Evolutionary conservation across 805 yeast genomes (phyloP).

Genomic region (Candida suzukii): DNA sequence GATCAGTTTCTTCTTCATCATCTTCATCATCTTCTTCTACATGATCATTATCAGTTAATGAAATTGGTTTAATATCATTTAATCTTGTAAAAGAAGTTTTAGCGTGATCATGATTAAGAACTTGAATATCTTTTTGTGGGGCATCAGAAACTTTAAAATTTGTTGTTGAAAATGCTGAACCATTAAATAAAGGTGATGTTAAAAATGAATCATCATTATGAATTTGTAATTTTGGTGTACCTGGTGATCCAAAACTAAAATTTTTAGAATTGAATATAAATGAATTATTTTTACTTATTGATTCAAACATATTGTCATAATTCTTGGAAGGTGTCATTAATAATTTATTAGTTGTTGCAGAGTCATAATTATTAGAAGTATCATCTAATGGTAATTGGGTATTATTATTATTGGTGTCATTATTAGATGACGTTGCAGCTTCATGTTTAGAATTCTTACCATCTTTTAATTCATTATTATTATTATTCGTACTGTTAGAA

Average conservation of each 20-base stretch:
- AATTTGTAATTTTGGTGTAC: constrained; percentile 1
- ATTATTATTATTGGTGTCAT: neutral
- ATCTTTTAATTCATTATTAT: neutral
- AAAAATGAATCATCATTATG: neutral
- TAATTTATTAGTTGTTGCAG: neutral
- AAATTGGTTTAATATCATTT: neutral
- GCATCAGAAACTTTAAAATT: neutral
- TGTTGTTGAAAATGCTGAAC: too few relatives aligned
- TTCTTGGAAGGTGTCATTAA: constrained; percentile 14
- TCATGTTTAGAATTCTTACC: neutral
- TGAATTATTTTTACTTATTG: neutral
- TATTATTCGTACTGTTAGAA: neutral
- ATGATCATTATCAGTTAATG: neutral
- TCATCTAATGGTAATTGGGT: neutral
- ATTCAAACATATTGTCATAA: constrained; percentile 10
- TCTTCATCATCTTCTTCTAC: too few relatives aligned
- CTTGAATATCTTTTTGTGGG: neutral
- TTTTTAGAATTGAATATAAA: neutral
- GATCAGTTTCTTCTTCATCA: too few relatives aligned
- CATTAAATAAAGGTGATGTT: constrained; percentile 1
- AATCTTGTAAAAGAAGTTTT: neutral
- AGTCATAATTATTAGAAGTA: neutral
- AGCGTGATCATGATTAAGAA: neutral
- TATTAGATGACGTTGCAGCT: neutral
- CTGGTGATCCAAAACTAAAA: constrained; percentile 3